These are phyloP conservation scores for Cryptosporidium baileyi DNA, from an alignment of 169 alveolate genomes.

Conservation along the genomic window DNA sequence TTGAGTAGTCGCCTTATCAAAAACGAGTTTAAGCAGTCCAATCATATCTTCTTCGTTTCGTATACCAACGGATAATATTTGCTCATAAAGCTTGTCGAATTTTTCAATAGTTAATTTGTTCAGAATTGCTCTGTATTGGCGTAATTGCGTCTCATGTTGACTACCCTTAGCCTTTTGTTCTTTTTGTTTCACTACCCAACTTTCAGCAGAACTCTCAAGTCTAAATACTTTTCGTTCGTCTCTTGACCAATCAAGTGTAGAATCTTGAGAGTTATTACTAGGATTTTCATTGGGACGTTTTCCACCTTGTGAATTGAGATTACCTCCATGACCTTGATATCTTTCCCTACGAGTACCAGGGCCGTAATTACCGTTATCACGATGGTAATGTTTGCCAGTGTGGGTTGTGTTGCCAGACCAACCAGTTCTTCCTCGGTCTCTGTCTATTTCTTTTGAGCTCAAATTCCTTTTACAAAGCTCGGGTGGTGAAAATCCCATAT, in stretches of 20 bases:
- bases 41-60: constrained; percentile 71
- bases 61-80: constrained; percentile 72
- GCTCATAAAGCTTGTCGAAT: constrained; percentile 75
- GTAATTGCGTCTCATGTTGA: constrained; percentile 48
- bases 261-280: background rate
- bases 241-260: constrained; percentile 61
- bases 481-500: constrained; percentile 10
- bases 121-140: constrained; percentile 70
- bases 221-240: constrained; percentile 49
- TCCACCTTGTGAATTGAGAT: background rate
- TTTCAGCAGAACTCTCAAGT: constrained; percentile 66
- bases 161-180: constrained; percentile 50
- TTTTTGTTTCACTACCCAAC: constrained; percentile 67
- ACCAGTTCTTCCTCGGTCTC: constrained; percentile 52
- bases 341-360: constrained; percentile 43
- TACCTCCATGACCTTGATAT: background rate
- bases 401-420: constrained; percentile 12
- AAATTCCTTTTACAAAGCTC: constrained; percentile 50
- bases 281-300: constrained; percentile 14
- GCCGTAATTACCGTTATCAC: background rate
- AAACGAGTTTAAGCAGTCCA: constrained; percentile 74
- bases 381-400: constrained; percentile 3
- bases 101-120: constrained; percentile 77
- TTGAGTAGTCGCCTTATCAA: constrained; percentile 85
- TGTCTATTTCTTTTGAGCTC: constrained; percentile 18